phyloP scores from a whole-genome alignment of 192 early-diverging fungal genomes.

The Helicostylum pulchrum region DNA sequence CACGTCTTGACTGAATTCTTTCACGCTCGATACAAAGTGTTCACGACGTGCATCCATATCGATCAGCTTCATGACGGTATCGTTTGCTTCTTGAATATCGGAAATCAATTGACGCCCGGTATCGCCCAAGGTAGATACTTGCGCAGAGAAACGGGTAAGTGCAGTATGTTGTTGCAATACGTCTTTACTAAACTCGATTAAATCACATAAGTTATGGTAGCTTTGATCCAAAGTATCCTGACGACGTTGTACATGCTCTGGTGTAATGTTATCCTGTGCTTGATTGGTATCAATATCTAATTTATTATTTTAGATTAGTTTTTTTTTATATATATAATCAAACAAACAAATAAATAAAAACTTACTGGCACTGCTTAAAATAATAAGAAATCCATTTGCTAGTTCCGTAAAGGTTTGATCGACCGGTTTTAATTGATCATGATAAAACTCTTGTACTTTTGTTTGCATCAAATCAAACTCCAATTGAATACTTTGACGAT shows the following conservation, averaged over 20 bases:
- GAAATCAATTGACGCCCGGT: not conserved
- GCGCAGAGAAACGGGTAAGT: slow-evolving; percentile 2
- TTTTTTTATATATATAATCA: too few species aligned
- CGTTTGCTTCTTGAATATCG: slow-evolving; percentile 7
- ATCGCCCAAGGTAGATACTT: not conserved
- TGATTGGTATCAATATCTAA: not conserved
- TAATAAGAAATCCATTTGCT: slow-evolving; percentile 22
- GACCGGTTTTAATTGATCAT: slow-evolving; percentile 20
- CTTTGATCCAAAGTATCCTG: slow-evolving; percentile 19
- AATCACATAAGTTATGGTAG: not conserved
- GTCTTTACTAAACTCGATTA: slow-evolving; percentile 8
- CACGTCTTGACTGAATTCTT: slow-evolving; percentile 5
- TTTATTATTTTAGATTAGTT: not conserved
- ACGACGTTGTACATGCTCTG: slow-evolving; percentile 25
- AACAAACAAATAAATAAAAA: too few species aligned
- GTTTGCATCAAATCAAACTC: slow-evolving; percentile 15
- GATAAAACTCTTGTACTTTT: slow-evolving; percentile 26
- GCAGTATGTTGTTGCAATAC: slow-evolving; percentile 21
- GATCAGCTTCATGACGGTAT: not conserved
- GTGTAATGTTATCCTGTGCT: slow-evolving; percentile 4
- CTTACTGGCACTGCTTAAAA: not conserved
- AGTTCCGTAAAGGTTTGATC: slow-evolving; percentile 17
- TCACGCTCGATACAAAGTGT: slow-evolving; percentile 3
- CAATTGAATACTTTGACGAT: not conserved
- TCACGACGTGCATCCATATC: not conserved